Evolutionary conservation across 148 eudicot genomes (phyloP), one percentile per base, ranked within the genome.

Genomic region (Vaccinium corymbosum): DNA sequence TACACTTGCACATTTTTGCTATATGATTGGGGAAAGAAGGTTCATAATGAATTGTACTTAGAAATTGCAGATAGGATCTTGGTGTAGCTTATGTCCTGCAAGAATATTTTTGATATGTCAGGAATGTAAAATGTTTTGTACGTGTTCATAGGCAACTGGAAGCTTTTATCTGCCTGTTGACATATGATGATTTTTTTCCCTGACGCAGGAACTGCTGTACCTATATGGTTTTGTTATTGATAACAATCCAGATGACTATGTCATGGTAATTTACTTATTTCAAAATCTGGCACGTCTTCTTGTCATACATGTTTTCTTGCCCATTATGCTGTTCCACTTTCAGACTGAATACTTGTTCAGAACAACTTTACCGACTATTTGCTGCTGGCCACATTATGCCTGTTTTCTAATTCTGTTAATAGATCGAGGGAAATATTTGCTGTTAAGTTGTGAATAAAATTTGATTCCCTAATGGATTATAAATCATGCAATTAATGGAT

Each of bases 201-300:
- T 92, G 75, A 75, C 85, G 86, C 97, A 97, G 99, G 99, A 97
- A 82, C 89, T 97, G 89, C 94, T 97, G 62, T 97, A 92, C 88
- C 98, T 97, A 2, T 94, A 97, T 86, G 99, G 99, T 81, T 97
- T 97, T 87, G 93, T 97, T 61, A 83, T 93, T 70, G 90, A 92
- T 85, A 89, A 92, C 80, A 97, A 97, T 84, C 92, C 98, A 82
- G 97, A 97, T 93, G 99, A 97, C 90, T 97, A 92, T 92, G 89
- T 97, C 83, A 94, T 97, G 99, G 99, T 94, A 92, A 85, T 42
- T 59, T 50, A 62, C 81, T 62, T 48, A 22, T 79, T 48, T 81
- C 15, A 51, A 72, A 27, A 38, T 25, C 64, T 46, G 19, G 49
- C 81, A 79, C 57, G 50, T 79, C 48, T 56, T 15, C 50, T 79